Evolutionary conservation across 1,139 yeast species (phyloP), one percentile per base, ranked within the genome.

Genomic region (Zhuliangozyma parablackwelliae): DNA sequence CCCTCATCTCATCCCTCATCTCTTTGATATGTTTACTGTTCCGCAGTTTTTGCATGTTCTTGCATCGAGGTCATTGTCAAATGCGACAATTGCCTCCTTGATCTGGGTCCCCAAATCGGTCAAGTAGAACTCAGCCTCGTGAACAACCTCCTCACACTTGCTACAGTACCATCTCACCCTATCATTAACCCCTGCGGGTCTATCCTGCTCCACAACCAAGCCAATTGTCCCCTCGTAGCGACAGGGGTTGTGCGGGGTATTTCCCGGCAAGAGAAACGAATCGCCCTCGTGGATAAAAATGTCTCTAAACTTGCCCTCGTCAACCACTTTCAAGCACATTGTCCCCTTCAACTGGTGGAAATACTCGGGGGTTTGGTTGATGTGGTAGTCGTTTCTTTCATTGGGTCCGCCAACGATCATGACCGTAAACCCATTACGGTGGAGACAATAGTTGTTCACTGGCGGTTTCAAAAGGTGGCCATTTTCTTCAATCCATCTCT

Each of bases 351-450:
- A 75, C 69, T 84, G 94, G 58, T 84, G 82, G 59, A 90, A 90
- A 75, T 89, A 90, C 53, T 89, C 97, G 0, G 97, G 97, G 0
- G 97, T 90, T 51, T 87, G 95, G 54, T 90, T 90, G 37, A 90
- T 77, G 55, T 90, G 97, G 58, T 87, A 90, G 56, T 90, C 97
- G 0, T 96, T 88, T 43, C 97, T 72, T 52, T 82, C 95, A 57
- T 90, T 90, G 2, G 97, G 97, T 0, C 97, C 97, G 7, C 97
- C 97, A 2, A 90, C 95, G 35, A 80, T 78, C 97, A 90, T 90
- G 31, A 88, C 87, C 1, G 97, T 89, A 54, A 86, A 86, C 0
- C 96, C 97, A 3, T 95, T 96, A 34, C 89, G 72, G 56, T 90
- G 96, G 26, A 89, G 77, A 54, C 97, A 87, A 61, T 63, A 90